phyloP scores from a whole-genome alignment of 495 filamentous ascomycete species.

The Aspergillus homomorphus region DNA sequence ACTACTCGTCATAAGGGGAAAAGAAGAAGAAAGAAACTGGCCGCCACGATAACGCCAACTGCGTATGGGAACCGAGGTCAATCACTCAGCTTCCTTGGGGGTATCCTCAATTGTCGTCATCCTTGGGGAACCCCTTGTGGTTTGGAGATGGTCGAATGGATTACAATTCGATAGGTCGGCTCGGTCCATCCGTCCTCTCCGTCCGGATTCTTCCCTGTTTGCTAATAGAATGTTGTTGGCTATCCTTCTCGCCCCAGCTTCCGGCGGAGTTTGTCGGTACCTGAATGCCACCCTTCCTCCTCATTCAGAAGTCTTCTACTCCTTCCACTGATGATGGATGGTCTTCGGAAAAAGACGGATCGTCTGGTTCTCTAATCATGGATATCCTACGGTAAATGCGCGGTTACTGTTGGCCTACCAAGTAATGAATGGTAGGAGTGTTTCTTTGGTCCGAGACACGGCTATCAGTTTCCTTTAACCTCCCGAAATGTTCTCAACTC shows the following conservation, averaged over 20 bases:
- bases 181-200: no score
- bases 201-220: not conserved
- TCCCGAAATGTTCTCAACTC: no score
- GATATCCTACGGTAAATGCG: slow-evolving; percentile 14
- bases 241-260: slow-evolving; percentile 7
- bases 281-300: not conserved
- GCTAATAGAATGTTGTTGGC: not conserved
- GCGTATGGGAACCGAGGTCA: not conserved
- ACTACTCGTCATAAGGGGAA: not conserved
- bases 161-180: not conserved
- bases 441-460: slow-evolving; percentile 24
- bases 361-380: not conserved
- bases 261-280: slow-evolving; percentile 25
- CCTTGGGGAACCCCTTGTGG: no score
- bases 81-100: not conserved
- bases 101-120: not conserved
- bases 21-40: not conserved
- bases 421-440: not conserved
- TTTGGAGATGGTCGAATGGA: no score
- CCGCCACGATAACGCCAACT: no score
- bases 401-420: slow-evolving; percentile 8
- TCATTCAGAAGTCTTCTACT: slow-evolving; percentile 13
- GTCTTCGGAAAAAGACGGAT: slow-evolving; percentile 29
- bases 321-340: slow-evolving; percentile 13
- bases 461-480: slow-evolving; percentile 4